Evolutionary conservation across 176 grass and related monocot species (phyloP).

Genomic region (Triticum monococcum): DNA sequence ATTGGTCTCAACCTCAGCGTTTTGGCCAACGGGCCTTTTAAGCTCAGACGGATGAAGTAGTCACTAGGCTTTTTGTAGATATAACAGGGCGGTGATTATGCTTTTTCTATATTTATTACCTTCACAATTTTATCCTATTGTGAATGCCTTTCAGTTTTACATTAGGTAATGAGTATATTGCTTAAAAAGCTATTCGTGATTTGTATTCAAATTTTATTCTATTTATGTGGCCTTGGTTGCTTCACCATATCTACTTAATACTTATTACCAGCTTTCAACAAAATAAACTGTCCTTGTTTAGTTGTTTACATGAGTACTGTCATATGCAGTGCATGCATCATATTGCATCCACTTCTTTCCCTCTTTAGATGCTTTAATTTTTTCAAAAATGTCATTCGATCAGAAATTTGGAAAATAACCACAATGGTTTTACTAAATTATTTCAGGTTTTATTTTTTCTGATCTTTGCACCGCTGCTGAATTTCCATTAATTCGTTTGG

Average conservation of each 20-base stretch:
- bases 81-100: not conserved
- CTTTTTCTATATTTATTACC: not conserved
- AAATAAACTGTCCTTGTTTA: conserved; percentile 3
- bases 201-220: not conserved
- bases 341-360: not conserved
- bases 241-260: not conserved
- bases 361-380: not conserved
- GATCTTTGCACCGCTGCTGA: not conserved
- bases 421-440: not conserved
- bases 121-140: not conserved
- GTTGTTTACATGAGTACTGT: not conserved
- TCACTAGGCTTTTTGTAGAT: not conserved
- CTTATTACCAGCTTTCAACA: not conserved
- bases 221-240: not conserved
- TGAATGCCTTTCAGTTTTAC: not conserved
- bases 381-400: not conserved
- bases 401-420: not conserved
- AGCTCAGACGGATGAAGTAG: no score
- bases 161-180: not conserved
- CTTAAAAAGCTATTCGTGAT: not conserved
- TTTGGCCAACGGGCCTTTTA: no score
- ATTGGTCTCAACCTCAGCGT: no score
- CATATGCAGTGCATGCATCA: not conserved
- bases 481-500: not conserved
- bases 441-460: not conserved